Evolutionary conservation across 140 eudicot genomes (phyloP), one percentile per base, ranked within the genome.

Genomic region (Senecio squalidus): DNA sequence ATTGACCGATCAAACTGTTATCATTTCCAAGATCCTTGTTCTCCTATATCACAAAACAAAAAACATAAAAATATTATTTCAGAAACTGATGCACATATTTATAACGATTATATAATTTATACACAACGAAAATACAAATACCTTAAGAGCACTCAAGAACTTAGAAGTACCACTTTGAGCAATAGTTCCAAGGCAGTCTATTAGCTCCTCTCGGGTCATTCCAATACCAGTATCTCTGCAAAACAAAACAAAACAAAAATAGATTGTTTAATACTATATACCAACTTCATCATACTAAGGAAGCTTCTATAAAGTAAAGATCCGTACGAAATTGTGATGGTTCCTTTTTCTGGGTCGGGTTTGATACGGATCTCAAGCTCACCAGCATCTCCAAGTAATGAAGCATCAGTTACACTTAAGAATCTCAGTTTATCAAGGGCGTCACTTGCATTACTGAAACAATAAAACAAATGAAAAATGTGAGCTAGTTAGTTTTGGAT

Each of bases 141-240:
- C 98, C 98, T 92, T 92, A 25, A 92, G 72, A 11, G 96, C 98
- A 76, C 38, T 84, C 67, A 92, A 64, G 60, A 92, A 92, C 65
- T 83, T 81, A 22, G 98, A 87, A 58, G 98, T 92, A 28, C 98
- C 98, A 82, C 98, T 92, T 67, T 92, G 98, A 15, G 98, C 98
- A 72, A 92, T 92, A 14, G 98, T 92, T 57, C 98, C 98, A 36
- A 92, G 89, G 49, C 96, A 87, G 50, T 92, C 96, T 17, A 92
- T 74, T 25, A 92, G 93, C 80, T 92, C 96, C 80, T 92, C 89
- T 62, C 80, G 79, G 20, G 95, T 87, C 98, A 92, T 92, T 41
- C 98, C 98, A 62, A 92, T 84, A 60, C 98, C 98, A 36, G 98
- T 74, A 66, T 92, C 98, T 25, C 98, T 92, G 68, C 78, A 53